Conservation (phyloP, 139 green algal genomes). For the Zygnema circumcarinatum region DNA sequence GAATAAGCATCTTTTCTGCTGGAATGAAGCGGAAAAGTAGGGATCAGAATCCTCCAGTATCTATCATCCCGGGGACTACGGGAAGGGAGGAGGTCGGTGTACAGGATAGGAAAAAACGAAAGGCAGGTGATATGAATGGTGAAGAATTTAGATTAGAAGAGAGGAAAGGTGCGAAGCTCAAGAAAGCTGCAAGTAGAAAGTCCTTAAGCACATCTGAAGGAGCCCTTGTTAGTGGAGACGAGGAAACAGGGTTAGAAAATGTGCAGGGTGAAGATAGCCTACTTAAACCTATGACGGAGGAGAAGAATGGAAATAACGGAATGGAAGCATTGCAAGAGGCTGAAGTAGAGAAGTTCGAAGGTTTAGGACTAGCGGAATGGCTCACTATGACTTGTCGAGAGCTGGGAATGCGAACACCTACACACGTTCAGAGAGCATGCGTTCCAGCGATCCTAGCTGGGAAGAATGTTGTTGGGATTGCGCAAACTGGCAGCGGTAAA, state of each 20-base stretch:
- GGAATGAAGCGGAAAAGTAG: not conserved
- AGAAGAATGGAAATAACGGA: not conserved
- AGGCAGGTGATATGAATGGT: not conserved
- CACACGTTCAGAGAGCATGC: constrained; percentile 55
- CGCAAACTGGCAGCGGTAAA: constrained; percentile 95
- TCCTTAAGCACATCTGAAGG: not conserved
- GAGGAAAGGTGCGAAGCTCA: not conserved
- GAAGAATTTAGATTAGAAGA: not conserved
- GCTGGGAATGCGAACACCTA: constrained; percentile 53
- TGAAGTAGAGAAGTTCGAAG: constrained; percentile 37
- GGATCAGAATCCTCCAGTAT: not conserved
- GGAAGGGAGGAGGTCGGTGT: too few species aligned
- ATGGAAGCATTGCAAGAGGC: not conserved
- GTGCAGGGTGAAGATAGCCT: constrained; percentile 6
- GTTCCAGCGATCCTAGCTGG: constrained; percentile 86
- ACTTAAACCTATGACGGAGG: not conserved
- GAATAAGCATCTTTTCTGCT: not conserved
- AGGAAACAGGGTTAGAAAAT: constrained; percentile 6
- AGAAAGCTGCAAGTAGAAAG: not conserved
- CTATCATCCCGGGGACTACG: too few species aligned
- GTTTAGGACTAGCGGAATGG: constrained; percentile 54
- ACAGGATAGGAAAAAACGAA: not conserved
- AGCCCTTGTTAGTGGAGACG: too few species aligned
- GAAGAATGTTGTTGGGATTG: constrained; percentile 86
- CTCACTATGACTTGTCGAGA: constrained; percentile 29